Percentiles rank a stretch among this genome's conserved stretches.
Conservation (phyloP, 2,329 filamentous ascomycete genomes). For the Xylariaceae sp. region DNA sequence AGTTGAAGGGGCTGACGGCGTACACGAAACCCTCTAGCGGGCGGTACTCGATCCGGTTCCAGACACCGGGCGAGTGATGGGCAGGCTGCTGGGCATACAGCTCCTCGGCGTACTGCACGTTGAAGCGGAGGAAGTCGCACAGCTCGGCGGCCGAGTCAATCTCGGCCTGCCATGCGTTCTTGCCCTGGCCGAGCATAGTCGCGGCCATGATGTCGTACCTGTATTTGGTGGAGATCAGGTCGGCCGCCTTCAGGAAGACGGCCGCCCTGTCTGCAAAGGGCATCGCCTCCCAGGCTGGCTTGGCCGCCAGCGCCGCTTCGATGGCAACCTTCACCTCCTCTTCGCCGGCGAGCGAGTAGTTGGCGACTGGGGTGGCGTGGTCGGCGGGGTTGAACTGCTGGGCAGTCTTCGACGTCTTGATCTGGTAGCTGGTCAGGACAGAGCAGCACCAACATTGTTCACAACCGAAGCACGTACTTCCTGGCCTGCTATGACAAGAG, state of each 20-base stretch:
- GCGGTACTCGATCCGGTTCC: slow-evolving; percentile 87
- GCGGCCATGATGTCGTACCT: slow-evolving; percentile 94
- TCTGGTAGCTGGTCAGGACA: slow-evolving; percentile 32
- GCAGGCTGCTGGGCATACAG: slow-evolving; percentile 80
- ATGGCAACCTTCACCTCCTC: slow-evolving; percentile 75
- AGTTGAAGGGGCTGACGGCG: slow-evolving; percentile 92
- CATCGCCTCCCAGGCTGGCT: slow-evolving; percentile 75
- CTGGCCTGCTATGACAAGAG: slow-evolving; percentile 76
- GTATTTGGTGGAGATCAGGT: slow-evolving; percentile 86
- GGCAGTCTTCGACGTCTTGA: slow-evolving; percentile 58
- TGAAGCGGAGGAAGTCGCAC: slow-evolving; percentile 88
- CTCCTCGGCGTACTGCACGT: slow-evolving; percentile 88
- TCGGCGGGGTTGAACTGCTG: slow-evolving; percentile 78
- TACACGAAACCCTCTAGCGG: slow-evolving; percentile 94
- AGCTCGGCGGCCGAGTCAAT: slow-evolving; percentile 92
- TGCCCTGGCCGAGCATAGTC: slow-evolving; percentile 93
- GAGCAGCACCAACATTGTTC: no score
- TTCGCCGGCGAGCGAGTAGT: slow-evolving; percentile 73
- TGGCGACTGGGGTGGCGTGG: slow-evolving; percentile 68
- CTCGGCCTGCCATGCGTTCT: slow-evolving; percentile 99
- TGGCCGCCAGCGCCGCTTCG: slow-evolving; percentile 75
- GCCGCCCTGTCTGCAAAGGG: slow-evolving; percentile 88
- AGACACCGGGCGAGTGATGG: slow-evolving; percentile 75
- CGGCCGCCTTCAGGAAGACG: slow-evolving; percentile 92
- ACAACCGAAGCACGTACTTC: slow-evolving; percentile 48